These are phyloP conservation scores for Avena sativa DNA, from an alignment of 176 grass and related monocot genomes.

Conservation along the genomic window DNA sequence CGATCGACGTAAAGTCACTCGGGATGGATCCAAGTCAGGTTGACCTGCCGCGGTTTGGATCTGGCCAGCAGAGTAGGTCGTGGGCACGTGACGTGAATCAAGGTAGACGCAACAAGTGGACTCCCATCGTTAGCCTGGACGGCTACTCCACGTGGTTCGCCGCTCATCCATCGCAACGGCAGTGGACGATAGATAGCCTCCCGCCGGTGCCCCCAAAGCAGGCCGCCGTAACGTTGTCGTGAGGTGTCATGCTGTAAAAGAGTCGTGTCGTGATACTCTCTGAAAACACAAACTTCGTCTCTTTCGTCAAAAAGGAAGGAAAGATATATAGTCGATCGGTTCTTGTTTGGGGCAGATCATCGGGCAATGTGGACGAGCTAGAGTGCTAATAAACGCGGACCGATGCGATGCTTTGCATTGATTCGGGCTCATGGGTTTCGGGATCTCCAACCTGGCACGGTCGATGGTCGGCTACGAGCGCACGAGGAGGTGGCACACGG, in stretches of 20 bases:
- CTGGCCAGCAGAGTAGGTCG: not conserved
- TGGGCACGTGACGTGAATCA: constrained; percentile 34
- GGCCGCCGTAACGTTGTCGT: too few relatives aligned
- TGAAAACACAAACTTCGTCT: not conserved
- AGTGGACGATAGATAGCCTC: too few relatives aligned
- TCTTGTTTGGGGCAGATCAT: not conserved
- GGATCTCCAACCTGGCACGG: constrained; percentile 49
- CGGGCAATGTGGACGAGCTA: not conserved
- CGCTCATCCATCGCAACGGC: not conserved
- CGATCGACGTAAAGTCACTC: not conserved
- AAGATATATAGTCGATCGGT: not conserved
- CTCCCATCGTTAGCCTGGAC: constrained; percentile 18
- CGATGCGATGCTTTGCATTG: not conserved
- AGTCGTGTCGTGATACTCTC: too few relatives aligned
- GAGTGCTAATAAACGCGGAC: not conserved
- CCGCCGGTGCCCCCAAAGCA: too few relatives aligned
- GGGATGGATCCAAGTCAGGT: not conserved
- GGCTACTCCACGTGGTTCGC: constrained; percentile 31
- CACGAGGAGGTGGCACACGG: constrained; percentile 30
- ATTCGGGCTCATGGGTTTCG: not conserved
- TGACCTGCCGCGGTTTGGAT: constrained; percentile 16
- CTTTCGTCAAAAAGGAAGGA: not conserved
- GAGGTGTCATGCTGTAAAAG: too few relatives aligned
- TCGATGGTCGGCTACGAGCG: constrained; percentile 40
- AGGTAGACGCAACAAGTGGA: constrained; percentile 17